Conservation (phyloP, 2,329 filamentous ascomycete genomes). For the Rachicladosporium sp. region DNA sequence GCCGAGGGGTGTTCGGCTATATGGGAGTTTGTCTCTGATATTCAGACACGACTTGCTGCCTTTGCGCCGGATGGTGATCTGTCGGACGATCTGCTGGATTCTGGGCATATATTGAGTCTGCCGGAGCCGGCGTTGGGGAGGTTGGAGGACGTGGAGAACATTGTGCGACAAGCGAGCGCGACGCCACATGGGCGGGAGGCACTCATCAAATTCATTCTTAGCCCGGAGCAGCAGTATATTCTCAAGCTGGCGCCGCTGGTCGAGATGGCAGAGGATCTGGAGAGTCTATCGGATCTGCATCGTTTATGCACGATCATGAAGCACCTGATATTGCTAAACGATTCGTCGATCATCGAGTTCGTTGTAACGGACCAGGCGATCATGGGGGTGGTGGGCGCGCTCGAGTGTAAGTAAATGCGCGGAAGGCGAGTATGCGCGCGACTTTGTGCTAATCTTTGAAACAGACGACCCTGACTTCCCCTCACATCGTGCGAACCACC, state of each 20-base stretch:
- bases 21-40: constrained; percentile 85
- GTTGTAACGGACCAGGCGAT: constrained; percentile 83
- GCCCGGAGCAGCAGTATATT: constrained; percentile 62
- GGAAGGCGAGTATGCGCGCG: not conserved
- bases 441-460: constrained; percentile 20
- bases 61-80: constrained; percentile 59
- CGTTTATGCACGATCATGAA: constrained; percentile 97
- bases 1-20: constrained; percentile 85
- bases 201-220: constrained; percentile 74
- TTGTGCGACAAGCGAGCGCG: constrained; percentile 66
- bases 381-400: constrained; percentile 80
- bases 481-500: constrained; percentile 91
- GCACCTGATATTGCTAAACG: constrained; percentile 84
- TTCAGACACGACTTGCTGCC: constrained; percentile 63
- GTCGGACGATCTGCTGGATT: constrained; percentile 77
- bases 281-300: constrained; percentile 77
- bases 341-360: constrained; percentile 86
- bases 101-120: constrained; percentile 53
- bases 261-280: constrained; percentile 77
- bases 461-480: constrained; percentile 89
- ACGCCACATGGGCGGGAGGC: constrained; percentile 70
- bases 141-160: constrained; percentile 70
- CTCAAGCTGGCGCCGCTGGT: constrained; percentile 76
- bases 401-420: constrained; percentile 42
- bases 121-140: constrained; percentile 71